A percentile compares a stretch with the other conserved stretches of the same genome.
These are phyloP conservation scores for Colletotrichum plurivorum DNA, from an alignment of 2,329 filamentous ascomycete genomes.

Conservation along the genomic window DNA sequence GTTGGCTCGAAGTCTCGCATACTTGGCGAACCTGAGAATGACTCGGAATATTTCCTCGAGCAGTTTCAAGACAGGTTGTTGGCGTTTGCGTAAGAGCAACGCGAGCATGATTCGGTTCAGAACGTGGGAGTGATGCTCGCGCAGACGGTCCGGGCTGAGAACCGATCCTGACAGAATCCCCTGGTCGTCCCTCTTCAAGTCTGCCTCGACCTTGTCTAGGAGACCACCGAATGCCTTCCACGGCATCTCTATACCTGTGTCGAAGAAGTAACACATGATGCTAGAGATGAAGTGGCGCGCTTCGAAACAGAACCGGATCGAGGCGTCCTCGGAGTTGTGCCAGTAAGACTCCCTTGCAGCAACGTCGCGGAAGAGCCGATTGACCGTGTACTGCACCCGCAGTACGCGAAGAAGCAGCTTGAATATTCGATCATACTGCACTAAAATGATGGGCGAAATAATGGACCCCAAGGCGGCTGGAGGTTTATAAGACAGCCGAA, in stretches of 20 bases:
- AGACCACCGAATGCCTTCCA: slow-evolving; percentile 81
- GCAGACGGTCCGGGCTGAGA: slow-evolving; percentile 76
- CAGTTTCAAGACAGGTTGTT: slow-evolving; percentile 79
- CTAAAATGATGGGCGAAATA: slow-evolving; percentile 78
- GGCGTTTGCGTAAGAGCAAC: slow-evolving; percentile 80
- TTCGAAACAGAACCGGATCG: slow-evolving; percentile 78
- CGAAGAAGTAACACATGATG: slow-evolving; percentile 84
- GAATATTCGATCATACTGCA: slow-evolving; percentile 90
- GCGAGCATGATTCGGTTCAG: slow-evolving; percentile 83
- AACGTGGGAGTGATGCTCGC: slow-evolving; percentile 78
- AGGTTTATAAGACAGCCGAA: slow-evolving; percentile 87
- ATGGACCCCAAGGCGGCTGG: slow-evolving; percentile 79
- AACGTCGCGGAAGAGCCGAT: slow-evolving; percentile 73
- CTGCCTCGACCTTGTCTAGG: slow-evolving; percentile 73
- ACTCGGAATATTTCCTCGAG: slow-evolving; percentile 82
- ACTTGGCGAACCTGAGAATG: slow-evolving; percentile 79
- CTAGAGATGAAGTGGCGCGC: slow-evolving; percentile 84
- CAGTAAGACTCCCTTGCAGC: slow-evolving; percentile 55
- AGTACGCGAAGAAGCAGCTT: slow-evolving; percentile 82
- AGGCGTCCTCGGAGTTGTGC: slow-evolving; percentile 52
- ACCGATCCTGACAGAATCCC: slow-evolving; percentile 55
- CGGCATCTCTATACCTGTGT: slow-evolving; percentile 79
- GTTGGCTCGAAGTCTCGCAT: slow-evolving; percentile 56
- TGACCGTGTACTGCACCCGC: slow-evolving; percentile 83
- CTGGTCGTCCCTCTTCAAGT: slow-evolving; percentile 62